Conservation (phyloP, 2,329 filamentous ascomycete species). For the Ascocoryne sarcoides region DNA sequence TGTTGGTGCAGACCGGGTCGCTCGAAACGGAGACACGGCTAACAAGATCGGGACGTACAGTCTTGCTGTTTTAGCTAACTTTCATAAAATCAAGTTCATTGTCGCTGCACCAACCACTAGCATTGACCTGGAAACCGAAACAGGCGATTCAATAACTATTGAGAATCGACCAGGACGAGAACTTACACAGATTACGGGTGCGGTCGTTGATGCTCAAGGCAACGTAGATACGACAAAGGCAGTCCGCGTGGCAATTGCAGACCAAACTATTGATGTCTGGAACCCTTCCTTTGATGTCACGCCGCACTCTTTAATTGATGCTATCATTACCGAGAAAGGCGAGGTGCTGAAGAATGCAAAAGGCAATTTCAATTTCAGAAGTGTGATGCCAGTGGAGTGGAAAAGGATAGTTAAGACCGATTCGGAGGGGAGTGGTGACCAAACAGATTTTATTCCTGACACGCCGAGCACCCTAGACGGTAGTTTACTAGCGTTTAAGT, state of each 20-base stretch:
- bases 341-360: constrained; percentile 68
- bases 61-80: constrained; percentile 78
- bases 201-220: constrained; percentile 55
- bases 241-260: constrained; percentile 71
- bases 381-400: constrained; percentile 49
- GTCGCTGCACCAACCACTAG: constrained; percentile 92
- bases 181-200: constrained; percentile 76
- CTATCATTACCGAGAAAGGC: constrained; percentile 86
- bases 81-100: constrained; percentile 88
- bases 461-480: too few species aligned
- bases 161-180: constrained; percentile 78
- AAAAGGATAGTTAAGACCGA: constrained; percentile 1
- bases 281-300: constrained; percentile 97
- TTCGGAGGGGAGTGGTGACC: not conserved
- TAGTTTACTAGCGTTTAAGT: too few species aligned
- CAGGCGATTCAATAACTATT: constrained; percentile 75
- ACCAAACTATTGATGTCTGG: constrained; percentile 75
- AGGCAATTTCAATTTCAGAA: constrained; percentile 59
- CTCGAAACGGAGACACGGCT: constrained; percentile 92
- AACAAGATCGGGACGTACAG: constrained; percentile 98
- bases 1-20: constrained; percentile 90
- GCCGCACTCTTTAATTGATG: constrained; percentile 79
- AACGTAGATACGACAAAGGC: constrained; percentile 53
- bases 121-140: constrained; percentile 74
- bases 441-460: constrained; percentile 1